phyloP scores from a whole-genome alignment of 495 filamentous ascomycete genomes.

The Hypomontagnella submonticulosa region DNA sequence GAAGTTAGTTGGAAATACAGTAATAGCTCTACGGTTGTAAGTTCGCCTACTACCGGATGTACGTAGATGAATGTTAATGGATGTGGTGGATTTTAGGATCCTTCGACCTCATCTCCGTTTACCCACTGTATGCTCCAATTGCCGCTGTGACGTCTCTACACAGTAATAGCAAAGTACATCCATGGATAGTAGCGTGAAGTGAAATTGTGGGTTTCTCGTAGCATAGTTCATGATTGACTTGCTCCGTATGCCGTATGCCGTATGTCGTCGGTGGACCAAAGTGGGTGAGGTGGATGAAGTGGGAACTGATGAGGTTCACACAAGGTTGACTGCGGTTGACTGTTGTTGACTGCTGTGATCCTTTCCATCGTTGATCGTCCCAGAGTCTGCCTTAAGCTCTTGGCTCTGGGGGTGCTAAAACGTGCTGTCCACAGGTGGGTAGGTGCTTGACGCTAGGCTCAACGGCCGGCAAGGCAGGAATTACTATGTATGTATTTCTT shows the following conservation, averaged over 20 bases:
- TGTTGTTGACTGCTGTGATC: background rate
- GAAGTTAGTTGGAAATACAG: slow-evolving; percentile 6
- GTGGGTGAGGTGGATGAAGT: too few species aligned
- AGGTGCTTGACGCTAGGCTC: background rate
- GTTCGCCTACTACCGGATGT: slow-evolving; percentile 8
- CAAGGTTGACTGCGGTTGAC: slow-evolving; percentile 22
- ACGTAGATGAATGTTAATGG: background rate
- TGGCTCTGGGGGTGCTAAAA: slow-evolving; percentile 19
- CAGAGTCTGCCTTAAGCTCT: slow-evolving; percentile 33
- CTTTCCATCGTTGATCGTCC: slow-evolving; percentile 9
- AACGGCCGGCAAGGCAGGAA: slow-evolving; percentile 17
- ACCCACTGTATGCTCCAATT: slow-evolving; percentile 16
- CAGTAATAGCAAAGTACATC: slow-evolving; percentile 7
- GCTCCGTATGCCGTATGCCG: background rate
- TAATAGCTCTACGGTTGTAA: slow-evolving; percentile 14
- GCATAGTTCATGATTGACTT: too few species aligned
- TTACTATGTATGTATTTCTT: too few species aligned
- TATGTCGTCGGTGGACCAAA: slow-evolving; percentile 1
- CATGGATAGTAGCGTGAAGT: slow-evolving; percentile 13
- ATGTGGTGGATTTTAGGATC: slow-evolving; percentile 24
- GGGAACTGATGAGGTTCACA: slow-evolving; percentile 13
- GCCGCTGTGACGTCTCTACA: slow-evolving; percentile 11
- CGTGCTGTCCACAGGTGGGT: too few species aligned
- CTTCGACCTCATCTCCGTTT: slow-evolving; percentile 34
- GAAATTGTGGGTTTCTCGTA: slow-evolving; percentile 15